Evolutionary conservation across 108 stramenopile species (phyloP).

Genomic region (Cyclotella cryptica): DNA sequence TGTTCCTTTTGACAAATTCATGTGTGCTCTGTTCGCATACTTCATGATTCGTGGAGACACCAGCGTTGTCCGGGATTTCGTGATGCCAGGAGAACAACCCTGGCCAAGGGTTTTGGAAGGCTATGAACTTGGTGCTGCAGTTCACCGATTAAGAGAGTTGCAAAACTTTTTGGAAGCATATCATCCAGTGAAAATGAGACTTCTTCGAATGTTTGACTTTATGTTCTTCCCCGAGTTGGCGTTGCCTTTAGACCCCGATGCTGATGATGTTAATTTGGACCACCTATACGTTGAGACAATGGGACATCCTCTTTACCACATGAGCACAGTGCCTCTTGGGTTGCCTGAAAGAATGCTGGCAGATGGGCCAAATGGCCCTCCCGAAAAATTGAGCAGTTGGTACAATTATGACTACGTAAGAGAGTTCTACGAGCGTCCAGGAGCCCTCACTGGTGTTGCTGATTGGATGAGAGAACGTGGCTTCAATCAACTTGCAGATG

Average conservation of each 20-base stretch:
- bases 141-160: conserved; percentile 77
- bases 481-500: conserved; percentile 76
- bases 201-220: conserved; percentile 88
- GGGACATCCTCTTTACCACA: conserved; percentile 84
- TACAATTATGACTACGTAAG: conserved; percentile 85
- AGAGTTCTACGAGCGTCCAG: conserved; percentile 67
- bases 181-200: conserved; percentile 84
- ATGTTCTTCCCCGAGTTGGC: conserved; percentile 86
- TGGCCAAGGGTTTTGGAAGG: conserved; percentile 90
- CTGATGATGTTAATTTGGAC: conserved; percentile 70
- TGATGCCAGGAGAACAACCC: conserved; percentile 91
- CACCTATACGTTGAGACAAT: conserved; percentile 62
- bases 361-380: conserved; percentile 76
- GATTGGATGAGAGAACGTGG: conserved; percentile 72
- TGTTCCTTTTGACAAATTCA: conserved; percentile 90
- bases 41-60: conserved; percentile 90
- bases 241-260: conserved; percentile 75
- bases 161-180: conserved; percentile 87
- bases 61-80: conserved; percentile 80
- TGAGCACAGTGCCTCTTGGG: conserved; percentile 70
- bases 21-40: conserved; percentile 86
- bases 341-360: conserved; percentile 76
- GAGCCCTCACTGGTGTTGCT: conserved; percentile 57
- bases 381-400: conserved; percentile 68
- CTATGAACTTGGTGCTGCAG: conserved; percentile 83